These are phyloP conservation scores for Monosporascus sp. DNA, from an alignment of 2,329 filamentous ascomycete genomes.

Conservation along the genomic window DNA sequence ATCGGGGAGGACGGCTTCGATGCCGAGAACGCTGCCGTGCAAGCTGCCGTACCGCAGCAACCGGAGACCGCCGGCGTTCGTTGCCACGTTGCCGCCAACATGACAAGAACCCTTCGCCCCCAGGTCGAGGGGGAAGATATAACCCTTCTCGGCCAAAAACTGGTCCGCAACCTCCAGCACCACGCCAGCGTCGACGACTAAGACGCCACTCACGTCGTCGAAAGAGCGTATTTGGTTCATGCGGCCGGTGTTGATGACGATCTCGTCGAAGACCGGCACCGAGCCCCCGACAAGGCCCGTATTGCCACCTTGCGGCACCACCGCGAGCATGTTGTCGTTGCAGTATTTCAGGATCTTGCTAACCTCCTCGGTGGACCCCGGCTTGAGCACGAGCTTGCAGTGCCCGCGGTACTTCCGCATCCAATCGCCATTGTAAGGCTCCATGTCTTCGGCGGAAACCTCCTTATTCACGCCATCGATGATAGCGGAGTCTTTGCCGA, in stretches of 20 bases:
- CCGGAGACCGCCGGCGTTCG: slow-evolving; percentile 88
- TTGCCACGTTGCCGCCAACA: slow-evolving; percentile 91
- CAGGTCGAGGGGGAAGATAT: slow-evolving; percentile 95
- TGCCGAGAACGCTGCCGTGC: slow-evolving; percentile 85
- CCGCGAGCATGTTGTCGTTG: slow-evolving; percentile 85
- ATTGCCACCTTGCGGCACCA: slow-evolving; percentile 96
- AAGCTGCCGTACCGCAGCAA: slow-evolving; percentile 89
- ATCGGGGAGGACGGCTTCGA: slow-evolving; percentile 91
- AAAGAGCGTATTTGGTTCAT: slow-evolving; percentile 93
- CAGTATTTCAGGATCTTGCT: slow-evolving; percentile 91
- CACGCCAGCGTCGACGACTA: slow-evolving; percentile 86
- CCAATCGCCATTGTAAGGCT: slow-evolving; percentile 95
- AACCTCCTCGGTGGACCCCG: slow-evolving; percentile 78
- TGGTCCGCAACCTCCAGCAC: slow-evolving; percentile 87
- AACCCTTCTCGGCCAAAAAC: slow-evolving; percentile 73
- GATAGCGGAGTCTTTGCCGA: slow-evolving; percentile 73
- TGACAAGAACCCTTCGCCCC: slow-evolving; percentile 97
- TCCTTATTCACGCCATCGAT: slow-evolving; percentile 78
- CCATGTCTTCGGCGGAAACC: slow-evolving; percentile 69
- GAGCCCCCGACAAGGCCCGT: slow-evolving; percentile 93
- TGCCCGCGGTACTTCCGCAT: slow-evolving; percentile 98
- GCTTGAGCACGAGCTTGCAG: slow-evolving; percentile 80
- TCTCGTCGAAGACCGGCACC: slow-evolving; percentile 96
- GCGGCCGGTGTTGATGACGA: slow-evolving; percentile 82
- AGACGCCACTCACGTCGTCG: slow-evolving; percentile 84